A percentile compares a stretch with the other conserved stretches of the same genome.
Conservation (phyloP, 139 green algal species). For the Chlorella sorokiniana region DNA sequence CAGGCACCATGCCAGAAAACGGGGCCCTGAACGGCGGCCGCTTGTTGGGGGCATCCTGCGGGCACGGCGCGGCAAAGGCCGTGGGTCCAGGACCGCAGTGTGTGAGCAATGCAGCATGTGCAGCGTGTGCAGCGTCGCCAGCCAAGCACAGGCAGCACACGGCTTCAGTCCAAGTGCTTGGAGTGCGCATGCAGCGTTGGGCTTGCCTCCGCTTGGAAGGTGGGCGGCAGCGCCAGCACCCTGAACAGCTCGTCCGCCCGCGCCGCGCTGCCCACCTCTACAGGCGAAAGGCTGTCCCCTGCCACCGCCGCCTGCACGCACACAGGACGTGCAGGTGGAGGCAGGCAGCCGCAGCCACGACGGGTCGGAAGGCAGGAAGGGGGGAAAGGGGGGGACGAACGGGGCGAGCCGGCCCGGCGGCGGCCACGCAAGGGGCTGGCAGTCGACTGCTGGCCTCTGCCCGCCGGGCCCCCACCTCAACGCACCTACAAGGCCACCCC, state of each 20-base stretch:
- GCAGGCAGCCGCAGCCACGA: too few relatives aligned
- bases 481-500: too few relatives aligned
- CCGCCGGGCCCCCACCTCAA: too few relatives aligned
- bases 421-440: too few relatives aligned
- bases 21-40: constrained; percentile 49
- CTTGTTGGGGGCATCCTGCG: constrained; percentile 31
- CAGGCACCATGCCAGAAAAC: constrained; percentile 54
- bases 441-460: too few relatives aligned
- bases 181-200: too few relatives aligned
- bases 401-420: too few relatives aligned
- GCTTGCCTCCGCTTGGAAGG: constrained; percentile 27
- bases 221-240: constrained; percentile 58
- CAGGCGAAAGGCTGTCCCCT: not conserved
- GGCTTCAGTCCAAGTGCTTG: too few relatives aligned
- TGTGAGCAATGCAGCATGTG: too few relatives aligned
- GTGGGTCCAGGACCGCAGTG: too few relatives aligned
- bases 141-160: too few relatives aligned
- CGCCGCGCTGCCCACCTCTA: constrained; percentile 26
- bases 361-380: not conserved
- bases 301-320: constrained; percentile 7
- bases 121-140: not conserved
- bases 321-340: not conserved
- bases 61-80: not conserved
- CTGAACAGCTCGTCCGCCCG: constrained; percentile 36
- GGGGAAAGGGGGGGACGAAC: not conserved